Base-by-base conservation (phyloP, 306 rosid species). In the Ormosia emarginata region DNA sequence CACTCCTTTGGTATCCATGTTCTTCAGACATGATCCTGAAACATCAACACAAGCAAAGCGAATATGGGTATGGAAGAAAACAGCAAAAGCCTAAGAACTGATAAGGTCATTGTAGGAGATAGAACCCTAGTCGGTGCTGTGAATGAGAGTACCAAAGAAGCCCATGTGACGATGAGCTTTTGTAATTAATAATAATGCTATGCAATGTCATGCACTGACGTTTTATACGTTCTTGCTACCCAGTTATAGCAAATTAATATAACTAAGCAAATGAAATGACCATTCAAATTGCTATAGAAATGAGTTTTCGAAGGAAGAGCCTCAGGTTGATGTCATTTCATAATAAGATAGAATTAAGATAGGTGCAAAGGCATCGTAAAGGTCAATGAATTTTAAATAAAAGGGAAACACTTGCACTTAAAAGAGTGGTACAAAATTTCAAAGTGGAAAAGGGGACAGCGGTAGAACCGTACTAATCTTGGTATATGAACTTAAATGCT, bases 1-100 rank as follows among this genome's bases (percentile, higher is more conserved):
- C 99, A 87, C 97, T 96, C 73, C 99, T 92, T 89, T 94, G 99
- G 43, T 93, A 92, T 41, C 98, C 94, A 81, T 96, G 96, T 81
- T 96, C 99, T 71, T 93, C 98, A 52, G 87, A 82, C 99, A 96
- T 92, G 52, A 94, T 92, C 94, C 99, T 96, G 72, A 8, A 7
- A 7, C 58, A 86, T 50, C 32, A 39, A 33, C 12, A 53, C 5
- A 69, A 67, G 32, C 34, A 68, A 73, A 56, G 10, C 4, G 11
- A 76, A 64, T 49, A 2, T 44, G 49, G 67, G 50, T 17, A 30
- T 14, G 67, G 50, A 39, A 46, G 9, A 4, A 41, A 14, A 77
- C 72, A 47, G 33, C 41, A 49, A 73, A 33, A 65, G 36, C 49
- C 78, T 57, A 43, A 59, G 50, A 55, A 50, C 18, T 74, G 41